These are phyloP conservation scores for Teunomyces panamensis DNA, from an alignment of 805 yeast species.

Conservation along the genomic window DNA sequence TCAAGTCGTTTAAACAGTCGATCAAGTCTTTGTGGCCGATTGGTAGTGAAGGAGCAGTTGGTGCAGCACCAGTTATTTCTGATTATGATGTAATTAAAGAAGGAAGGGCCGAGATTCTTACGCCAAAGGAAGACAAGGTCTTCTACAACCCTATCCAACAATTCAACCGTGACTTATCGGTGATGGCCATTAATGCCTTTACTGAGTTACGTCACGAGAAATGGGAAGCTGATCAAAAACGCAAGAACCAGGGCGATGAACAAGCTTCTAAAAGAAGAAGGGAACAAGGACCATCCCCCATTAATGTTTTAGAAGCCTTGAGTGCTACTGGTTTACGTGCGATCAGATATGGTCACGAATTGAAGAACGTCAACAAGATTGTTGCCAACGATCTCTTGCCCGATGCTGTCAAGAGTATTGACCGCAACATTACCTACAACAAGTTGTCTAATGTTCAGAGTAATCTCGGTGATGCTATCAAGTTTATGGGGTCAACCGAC, in stretches of 20 bases:
- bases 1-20: conserved; percentile 3
- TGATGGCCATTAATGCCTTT: conserved; percentile 85
- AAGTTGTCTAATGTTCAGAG: conserved; percentile 58
- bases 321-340: conserved; percentile 96
- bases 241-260: conserved; percentile 4
- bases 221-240: conserved; percentile 20
- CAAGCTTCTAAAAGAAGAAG: conserved; percentile 13
- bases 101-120: conserved; percentile 80
- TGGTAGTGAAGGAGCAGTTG: conserved; percentile 3
- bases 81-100: conserved; percentile 48
- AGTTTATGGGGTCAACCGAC: conserved; percentile 56
- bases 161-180: conserved; percentile 89
- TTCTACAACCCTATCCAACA: conserved; percentile 97
- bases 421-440: conserved; percentile 68
- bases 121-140: conserved; percentile 78
- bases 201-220: conserved; percentile 53
- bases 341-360: conserved; percentile 87
- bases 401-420: conserved; percentile 81
- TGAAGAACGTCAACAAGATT: conserved; percentile 68
- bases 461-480: conserved; percentile 88
- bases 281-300: conserved; percentile 14
- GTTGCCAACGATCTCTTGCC: conserved; percentile 88
- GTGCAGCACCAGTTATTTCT: conserved; percentile 1
- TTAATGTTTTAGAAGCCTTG: conserved; percentile 80
- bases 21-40: conserved; percentile 1